These are phyloP conservation scores for Chaetomium fimeti DNA, from an alignment of 495 filamentous ascomycete genomes.

Conservation along the genomic window DNA sequence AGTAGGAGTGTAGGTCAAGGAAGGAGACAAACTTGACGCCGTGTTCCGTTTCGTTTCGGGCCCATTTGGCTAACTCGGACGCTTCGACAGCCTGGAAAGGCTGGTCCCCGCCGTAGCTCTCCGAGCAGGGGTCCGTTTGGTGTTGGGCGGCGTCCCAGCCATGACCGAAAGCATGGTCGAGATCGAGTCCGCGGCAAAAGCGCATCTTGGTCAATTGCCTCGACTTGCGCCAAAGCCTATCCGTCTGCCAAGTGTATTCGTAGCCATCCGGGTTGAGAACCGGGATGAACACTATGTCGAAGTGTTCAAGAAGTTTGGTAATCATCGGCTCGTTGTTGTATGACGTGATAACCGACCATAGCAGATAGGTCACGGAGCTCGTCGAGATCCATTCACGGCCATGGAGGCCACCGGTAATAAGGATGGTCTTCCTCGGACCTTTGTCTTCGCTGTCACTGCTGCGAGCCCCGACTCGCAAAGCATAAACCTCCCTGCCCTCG, in stretches of 20 bases:
- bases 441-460: slow-evolving; percentile 41
- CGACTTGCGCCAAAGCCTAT: slow-evolving; percentile 95
- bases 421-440: slow-evolving; percentile 64
- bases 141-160: slow-evolving; percentile 72
- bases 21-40: slow-evolving; percentile 74
- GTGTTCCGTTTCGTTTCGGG: slow-evolving; percentile 75
- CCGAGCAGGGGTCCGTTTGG: slow-evolving; percentile 81
- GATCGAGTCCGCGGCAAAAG: slow-evolving; percentile 83
- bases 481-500: slow-evolving; percentile 82
- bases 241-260: slow-evolving; percentile 85
- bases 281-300: slow-evolving; percentile 84
- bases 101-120: slow-evolving; percentile 79
- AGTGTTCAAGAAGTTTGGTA: slow-evolving; percentile 72
- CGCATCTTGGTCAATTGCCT: slow-evolving; percentile 77
- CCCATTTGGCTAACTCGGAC: slow-evolving; percentile 74
- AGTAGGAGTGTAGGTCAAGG: slow-evolving; percentile 92
- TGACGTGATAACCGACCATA: slow-evolving; percentile 81
- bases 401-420: slow-evolving; percentile 82
- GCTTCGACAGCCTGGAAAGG: slow-evolving; percentile 86
- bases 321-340: slow-evolving; percentile 67
- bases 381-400: slow-evolving; percentile 96
- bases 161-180: slow-evolving; percentile 82
- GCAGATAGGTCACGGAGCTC: slow-evolving; percentile 85
- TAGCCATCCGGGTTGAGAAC: slow-evolving; percentile 93
- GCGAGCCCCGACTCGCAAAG: slow-evolving; percentile 71